A percentile compares a stretch with the other conserved stretches of the same genome.
These are phyloP conservation scores for Penicillium paradoxum DNA, from an alignment of 495 filamentous ascomycete genomes.

Conservation along the genomic window DNA sequence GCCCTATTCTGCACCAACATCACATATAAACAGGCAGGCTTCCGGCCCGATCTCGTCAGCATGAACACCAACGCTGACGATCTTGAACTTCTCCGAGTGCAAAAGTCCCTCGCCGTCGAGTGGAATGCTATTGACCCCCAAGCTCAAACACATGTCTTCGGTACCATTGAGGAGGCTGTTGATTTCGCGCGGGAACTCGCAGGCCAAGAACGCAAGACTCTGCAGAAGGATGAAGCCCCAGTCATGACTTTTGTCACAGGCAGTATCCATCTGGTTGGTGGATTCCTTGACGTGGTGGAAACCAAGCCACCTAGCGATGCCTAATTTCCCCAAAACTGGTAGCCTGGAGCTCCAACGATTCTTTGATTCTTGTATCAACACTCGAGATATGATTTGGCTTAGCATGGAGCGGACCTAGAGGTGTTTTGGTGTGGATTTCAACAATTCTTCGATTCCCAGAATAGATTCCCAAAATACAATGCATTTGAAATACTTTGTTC, in stretches of 20 bases:
- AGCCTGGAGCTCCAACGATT: conserved; percentile 15
- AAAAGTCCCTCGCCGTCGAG: conserved; percentile 65
- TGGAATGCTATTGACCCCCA: conserved; percentile 64
- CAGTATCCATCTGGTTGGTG: conserved; percentile 84
- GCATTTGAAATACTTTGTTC: neutral
- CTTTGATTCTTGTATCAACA: conserved; percentile 29
- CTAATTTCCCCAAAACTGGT: conserved; percentile 11
- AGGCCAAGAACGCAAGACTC: conserved; percentile 23
- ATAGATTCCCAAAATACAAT: conserved; percentile 9
- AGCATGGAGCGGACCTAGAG: conserved; percentile 17
- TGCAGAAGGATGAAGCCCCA: conserved; percentile 32
- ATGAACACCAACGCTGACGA: conserved; percentile 63
- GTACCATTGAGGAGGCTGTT: conserved; percentile 84
- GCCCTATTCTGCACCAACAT: conserved; percentile 88
- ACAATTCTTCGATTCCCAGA: conserved; percentile 21
- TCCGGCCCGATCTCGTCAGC: conserved; percentile 71
- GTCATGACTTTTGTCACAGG: conserved; percentile 66
- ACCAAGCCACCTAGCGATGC: conserved; percentile 34
- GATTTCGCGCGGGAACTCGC: conserved; percentile 56
- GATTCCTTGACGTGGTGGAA: conserved; percentile 71
- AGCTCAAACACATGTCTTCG: conserved; percentile 58
- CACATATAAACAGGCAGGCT: conserved; percentile 67
- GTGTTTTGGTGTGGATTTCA: conserved; percentile 26
- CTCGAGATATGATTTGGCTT: conserved; percentile 18
- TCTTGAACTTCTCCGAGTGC: conserved; percentile 64